A percentile compares a stretch with the other conserved stretches of the same genome.
Conservation (phyloP, 1,139 yeast genomes). For the Sporopachydermia cereana region DNA sequence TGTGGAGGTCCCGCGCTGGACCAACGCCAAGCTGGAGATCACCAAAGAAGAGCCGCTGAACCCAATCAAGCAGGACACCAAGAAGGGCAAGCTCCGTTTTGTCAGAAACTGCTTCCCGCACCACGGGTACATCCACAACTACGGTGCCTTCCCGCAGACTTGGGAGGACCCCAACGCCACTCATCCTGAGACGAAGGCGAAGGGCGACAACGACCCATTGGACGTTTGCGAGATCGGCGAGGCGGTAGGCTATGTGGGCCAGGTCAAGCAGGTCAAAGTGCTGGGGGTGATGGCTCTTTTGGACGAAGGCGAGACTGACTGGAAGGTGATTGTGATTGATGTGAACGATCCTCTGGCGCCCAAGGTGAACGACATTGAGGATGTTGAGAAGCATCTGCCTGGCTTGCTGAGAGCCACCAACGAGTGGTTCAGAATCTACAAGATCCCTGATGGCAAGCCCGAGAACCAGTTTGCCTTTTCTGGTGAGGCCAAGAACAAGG, state of each 20-base stretch:
- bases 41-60: slow-evolving; percentile 61
- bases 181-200: slow-evolving; percentile 38
- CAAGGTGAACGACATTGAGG: slow-evolving; percentile 65
- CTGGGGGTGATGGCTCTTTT: slow-evolving; percentile 88
- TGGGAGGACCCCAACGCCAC: slow-evolving; percentile 67
- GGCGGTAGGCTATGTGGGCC: slow-evolving; percentile 54
- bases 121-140: slow-evolving; percentile 92
- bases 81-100: slow-evolving; percentile 77
- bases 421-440: slow-evolving; percentile 93
- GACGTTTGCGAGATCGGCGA: slow-evolving; percentile 92
- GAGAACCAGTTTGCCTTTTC: slow-evolving; percentile 77
- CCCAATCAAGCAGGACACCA: slow-evolving; percentile 89
- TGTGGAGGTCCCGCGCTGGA: slow-evolving; percentile 93
- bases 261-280: slow-evolving; percentile 74
- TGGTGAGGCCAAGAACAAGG: slow-evolving; percentile 64
- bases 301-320: slow-evolving; percentile 96
- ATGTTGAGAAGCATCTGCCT: slow-evolving; percentile 75
- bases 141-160: slow-evolving; percentile 98
- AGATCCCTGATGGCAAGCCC: slow-evolving; percentile 89
- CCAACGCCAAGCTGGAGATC: slow-evolving; percentile 88
- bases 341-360: slow-evolving; percentile 69
- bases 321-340: slow-evolving; percentile 89
- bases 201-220: slow-evolving; percentile 93
- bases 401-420: slow-evolving; percentile 75
- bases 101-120: slow-evolving; percentile 92